These are phyloP conservation scores for Ophiosphaerella herpotricha DNA, from an alignment of 2,329 filamentous ascomycete species.

Conservation along the genomic window DNA sequence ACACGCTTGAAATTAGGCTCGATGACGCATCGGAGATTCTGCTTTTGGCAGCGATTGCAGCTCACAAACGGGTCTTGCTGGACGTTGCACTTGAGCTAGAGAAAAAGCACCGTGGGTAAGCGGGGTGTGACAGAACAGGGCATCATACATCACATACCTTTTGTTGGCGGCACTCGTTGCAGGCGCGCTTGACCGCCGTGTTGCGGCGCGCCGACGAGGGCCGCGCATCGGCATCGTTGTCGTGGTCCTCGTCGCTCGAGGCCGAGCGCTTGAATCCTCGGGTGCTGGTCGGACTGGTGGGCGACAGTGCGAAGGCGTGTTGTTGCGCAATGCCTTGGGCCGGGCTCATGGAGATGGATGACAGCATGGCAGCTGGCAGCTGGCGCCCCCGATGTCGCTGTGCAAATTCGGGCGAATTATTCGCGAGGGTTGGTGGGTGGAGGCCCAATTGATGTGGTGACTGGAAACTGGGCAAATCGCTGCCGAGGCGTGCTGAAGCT, in stretches of 20 bases:
- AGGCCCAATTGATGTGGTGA: background rate
- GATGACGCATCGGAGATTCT: slow-evolving; percentile 83
- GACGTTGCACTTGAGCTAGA: slow-evolving; percentile 80
- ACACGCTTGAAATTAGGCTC: slow-evolving; percentile 86
- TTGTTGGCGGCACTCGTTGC: slow-evolving; percentile 84
- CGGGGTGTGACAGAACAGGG: background rate
- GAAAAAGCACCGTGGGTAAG: slow-evolving; percentile 22
- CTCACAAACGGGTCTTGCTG: slow-evolving; percentile 78
- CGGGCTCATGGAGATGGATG: slow-evolving; percentile 30
- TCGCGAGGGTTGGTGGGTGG: background rate
- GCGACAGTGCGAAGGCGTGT: slow-evolving; percentile 26
- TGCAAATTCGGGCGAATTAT: background rate
- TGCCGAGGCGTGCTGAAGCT: background rate
- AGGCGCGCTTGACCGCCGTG: slow-evolving; percentile 67
- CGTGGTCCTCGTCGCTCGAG: slow-evolving; percentile 44
- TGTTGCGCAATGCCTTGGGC: slow-evolving; percentile 22
- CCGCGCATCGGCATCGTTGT: slow-evolving; percentile 34
- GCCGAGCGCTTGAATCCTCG: slow-evolving; percentile 44
- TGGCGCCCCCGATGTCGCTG: slow-evolving; percentile 9
- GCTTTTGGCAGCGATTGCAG: slow-evolving; percentile 77
- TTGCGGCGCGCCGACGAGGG: slow-evolving; percentile 36
- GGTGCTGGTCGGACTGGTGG: slow-evolving; percentile 34
- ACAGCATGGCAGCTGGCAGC: slow-evolving; percentile 4
- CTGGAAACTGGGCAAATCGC: background rate
- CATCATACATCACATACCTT: slow-evolving; percentile 62